phyloP scores from a whole-genome alignment of 2,329 filamentous ascomycete genomes.

The Penicillium concentricum region DNA sequence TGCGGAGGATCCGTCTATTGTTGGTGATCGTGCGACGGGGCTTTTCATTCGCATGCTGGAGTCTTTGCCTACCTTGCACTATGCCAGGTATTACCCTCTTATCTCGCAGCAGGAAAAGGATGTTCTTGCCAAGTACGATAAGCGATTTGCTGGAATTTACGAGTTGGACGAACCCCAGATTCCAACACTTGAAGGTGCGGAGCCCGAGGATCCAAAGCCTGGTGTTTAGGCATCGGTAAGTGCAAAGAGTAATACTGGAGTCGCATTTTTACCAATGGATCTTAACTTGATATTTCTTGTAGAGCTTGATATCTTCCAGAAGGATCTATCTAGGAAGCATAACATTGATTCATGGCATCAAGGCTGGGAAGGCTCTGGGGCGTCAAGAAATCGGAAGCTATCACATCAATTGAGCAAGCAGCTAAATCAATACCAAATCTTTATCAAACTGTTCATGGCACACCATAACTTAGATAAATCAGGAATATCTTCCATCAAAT shows the following conservation, averaged over 20 bases:
- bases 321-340: background rate
- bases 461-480: background rate
- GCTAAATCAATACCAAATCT: background rate
- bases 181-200: background rate
- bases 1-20: background rate
- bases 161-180: background rate
- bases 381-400: background rate
- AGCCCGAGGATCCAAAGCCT: background rate
- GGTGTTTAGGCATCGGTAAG: background rate
- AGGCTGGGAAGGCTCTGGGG: background rate
- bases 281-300: background rate
- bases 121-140: background rate
- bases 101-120: background rate
- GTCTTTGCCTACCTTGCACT: background rate
- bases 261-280: background rate
- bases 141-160: background rate
- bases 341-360: background rate
- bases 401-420: background rate
- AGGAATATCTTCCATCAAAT: background rate
- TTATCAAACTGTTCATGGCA: background rate
- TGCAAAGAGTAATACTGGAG: background rate
- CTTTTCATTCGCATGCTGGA: conserved; percentile 3
- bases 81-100: background rate
- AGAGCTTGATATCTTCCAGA: background rate
- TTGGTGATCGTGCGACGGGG: background rate